Conservation (phyloP, 768 basidiomycete genomes). For the Termitomyces sp. region DNA sequence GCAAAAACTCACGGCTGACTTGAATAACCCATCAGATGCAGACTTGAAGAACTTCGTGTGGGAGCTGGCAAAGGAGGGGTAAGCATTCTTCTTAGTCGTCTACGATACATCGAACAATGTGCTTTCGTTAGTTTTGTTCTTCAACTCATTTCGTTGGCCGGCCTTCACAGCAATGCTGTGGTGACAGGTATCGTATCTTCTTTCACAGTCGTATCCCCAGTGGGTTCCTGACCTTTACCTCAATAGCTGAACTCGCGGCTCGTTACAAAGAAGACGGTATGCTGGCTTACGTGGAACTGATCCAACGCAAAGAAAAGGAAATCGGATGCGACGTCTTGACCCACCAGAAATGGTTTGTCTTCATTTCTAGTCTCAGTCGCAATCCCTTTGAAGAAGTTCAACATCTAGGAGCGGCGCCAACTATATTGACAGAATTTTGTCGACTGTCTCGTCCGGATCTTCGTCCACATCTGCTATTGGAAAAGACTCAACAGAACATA, state of each 20-base stretch:
- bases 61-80: conserved; percentile 89
- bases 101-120: conserved; percentile 1
- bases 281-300: conserved; percentile 86
- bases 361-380: background rate
- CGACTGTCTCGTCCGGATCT: conserved; percentile 80
- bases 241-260: conserved; percentile 67
- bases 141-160: conserved; percentile 85
- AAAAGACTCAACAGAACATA: conserved; percentile 85
- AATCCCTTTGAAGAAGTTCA: background rate
- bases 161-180: conserved; percentile 81
- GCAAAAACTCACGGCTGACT: background rate
- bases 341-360: conserved; percentile 83
- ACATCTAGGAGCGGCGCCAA: conserved; percentile 76
- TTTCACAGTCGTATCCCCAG: background rate
- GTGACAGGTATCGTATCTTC: conserved; percentile 62
- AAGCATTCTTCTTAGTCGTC: conserved; percentile 10
- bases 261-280: conserved; percentile 85
- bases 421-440: conserved; percentile 83
- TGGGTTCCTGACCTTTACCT: conserved; percentile 2
- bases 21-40: conserved; percentile 37
- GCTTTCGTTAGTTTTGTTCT: conserved; percentile 64
- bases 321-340: conserved; percentile 87
- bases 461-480: conserved; percentile 82
- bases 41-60: conserved; percentile 83
- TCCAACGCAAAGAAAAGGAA: conserved; percentile 85